phyloP scores from a whole-genome alignment of 768 basidiomycete species.

The Russula compacta region DNA sequence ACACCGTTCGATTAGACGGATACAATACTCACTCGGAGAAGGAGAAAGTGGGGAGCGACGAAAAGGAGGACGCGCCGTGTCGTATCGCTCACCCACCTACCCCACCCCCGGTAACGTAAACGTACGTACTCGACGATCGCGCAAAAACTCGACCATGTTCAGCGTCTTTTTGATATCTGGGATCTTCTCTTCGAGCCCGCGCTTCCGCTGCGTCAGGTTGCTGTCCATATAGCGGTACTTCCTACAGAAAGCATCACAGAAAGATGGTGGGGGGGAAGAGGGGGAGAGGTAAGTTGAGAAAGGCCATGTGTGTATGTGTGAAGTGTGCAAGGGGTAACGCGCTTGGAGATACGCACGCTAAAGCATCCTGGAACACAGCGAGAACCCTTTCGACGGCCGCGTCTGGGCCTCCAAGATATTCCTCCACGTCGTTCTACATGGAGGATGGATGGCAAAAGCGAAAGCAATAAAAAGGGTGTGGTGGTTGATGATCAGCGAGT shows the following conservation, averaged over 20 bases:
- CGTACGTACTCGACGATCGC: conserved; percentile 53
- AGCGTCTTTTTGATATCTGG: conserved; percentile 93
- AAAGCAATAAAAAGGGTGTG: not conserved
- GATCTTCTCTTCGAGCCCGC: conserved; percentile 84
- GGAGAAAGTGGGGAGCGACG: conserved; percentile 5
- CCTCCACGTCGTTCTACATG: conserved; percentile 72
- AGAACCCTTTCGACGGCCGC: conserved; percentile 71
- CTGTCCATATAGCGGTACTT: conserved; percentile 99
- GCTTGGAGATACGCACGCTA: conserved; percentile 60
- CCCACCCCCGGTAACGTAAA: not conserved
- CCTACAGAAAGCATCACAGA: conserved; percentile 33
- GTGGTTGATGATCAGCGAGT: not conserved
- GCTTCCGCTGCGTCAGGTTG: conserved; percentile 67
- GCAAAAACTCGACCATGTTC: conserved; percentile 76
- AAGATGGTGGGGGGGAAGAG: not conserved
- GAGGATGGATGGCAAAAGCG: not conserved
- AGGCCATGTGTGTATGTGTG: not conserved
- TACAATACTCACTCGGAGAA: not conserved
- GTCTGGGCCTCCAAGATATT: conserved; percentile 73
- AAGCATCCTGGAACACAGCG: conserved; percentile 80
- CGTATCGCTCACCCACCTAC: too few species aligned
- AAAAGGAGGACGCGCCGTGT: not conserved
- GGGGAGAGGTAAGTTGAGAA: not conserved
- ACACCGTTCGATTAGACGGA: not conserved
- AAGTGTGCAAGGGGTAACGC: not conserved